Conservation (phyloP, 2,329 filamentous ascomycete genomes). For the Ophiosphaerella herpotricha region DNA sequence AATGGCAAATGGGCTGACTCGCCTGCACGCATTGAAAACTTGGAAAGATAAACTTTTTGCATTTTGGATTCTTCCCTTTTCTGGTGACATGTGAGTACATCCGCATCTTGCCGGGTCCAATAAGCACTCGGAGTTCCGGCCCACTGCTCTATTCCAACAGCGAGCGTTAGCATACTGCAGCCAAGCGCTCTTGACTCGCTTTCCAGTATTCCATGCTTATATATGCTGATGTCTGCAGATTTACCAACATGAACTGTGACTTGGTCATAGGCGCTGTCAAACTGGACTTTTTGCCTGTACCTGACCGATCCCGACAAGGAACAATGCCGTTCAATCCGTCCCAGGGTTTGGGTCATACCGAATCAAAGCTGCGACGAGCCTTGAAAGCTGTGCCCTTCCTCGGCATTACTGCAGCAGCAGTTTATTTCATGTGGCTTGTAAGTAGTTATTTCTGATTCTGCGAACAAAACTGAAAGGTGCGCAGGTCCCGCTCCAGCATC, state of each 20-base stretch:
- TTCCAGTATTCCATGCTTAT: too few species aligned
- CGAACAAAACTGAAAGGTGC: not conserved
- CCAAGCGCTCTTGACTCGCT: not conserved
- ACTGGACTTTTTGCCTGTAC: slow-evolving; percentile 13
- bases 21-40: slow-evolving; percentile 13
- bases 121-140: not conserved
- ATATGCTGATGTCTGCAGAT: not conserved
- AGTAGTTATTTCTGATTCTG: not conserved
- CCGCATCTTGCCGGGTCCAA: too few species aligned
- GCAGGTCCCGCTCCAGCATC: slow-evolving; percentile 1
- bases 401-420: slow-evolving; percentile 6
- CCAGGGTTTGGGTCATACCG: slow-evolving; percentile 12
- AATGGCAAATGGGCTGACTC: slow-evolving; percentile 10
- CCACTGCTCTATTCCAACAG: not conserved
- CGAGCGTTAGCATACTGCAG: not conserved
- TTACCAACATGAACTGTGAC: slow-evolving; percentile 7
- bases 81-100: slow-evolving; percentile 15
- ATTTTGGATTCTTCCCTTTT: slow-evolving; percentile 10
- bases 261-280: slow-evolving; percentile 14
- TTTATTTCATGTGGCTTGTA: slow-evolving; percentile 11
- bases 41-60: slow-evolving; percentile 14
- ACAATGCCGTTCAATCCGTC: slow-evolving; percentile 20
- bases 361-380: slow-evolving; percentile 16
- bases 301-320: slow-evolving; percentile 11
- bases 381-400: slow-evolving; percentile 12